Evolutionary conservation across 768 basidiomycete species (phyloP), one percentile per base, ranked within the genome.

Genomic region (Rhodosporidiobolus odoratus): DNA sequence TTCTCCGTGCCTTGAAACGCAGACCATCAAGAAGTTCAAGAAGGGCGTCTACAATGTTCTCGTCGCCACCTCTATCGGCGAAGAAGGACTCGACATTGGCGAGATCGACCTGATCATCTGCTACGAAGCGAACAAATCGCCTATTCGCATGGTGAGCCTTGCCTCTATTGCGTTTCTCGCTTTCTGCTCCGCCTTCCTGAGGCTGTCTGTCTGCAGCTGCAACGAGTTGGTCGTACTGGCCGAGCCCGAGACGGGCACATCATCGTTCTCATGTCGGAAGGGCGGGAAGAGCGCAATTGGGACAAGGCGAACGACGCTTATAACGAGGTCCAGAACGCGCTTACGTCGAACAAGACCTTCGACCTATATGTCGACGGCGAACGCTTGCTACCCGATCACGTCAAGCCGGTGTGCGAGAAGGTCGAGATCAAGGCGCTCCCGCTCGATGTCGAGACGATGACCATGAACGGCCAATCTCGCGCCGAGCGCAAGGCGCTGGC

Each of bases 61-160:
- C 17, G 95, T 99, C 13, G 89, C 94, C 1, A 98, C 96, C 8
- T 95, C 90, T 6, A 92, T 99, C 64, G 96, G 96, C 30, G 96
- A 99, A 80, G 96, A 99, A 80, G 96, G 96, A 66, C 83, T 99
- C 25, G 96, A 99, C 79, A 99, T 99, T 65, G 96, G 96, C 40
- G 94, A 96, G 78, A 88, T 99, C 23, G 96, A 99, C 78, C 83
- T 93, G 77, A 95, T 97, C 65, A 82, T 97, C 58, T 97, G 94
- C 77, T 99, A 98, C 79, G 96, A 99, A 75, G 88, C 93, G 34
- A 91, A 94, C 76, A 96, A 95, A 82, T 91, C 91, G 1, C 89
- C 94, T 1, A 93, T 97, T 71, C 91, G 94, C 66, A 92, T 96
- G 89, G 95, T 95, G 79, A 61, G 86, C 72, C 32, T 23, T 25